Evolutionary conservation across 768 basidiomycete genomes (phyloP).

Genomic region (Pleurotus sapidus): DNA sequence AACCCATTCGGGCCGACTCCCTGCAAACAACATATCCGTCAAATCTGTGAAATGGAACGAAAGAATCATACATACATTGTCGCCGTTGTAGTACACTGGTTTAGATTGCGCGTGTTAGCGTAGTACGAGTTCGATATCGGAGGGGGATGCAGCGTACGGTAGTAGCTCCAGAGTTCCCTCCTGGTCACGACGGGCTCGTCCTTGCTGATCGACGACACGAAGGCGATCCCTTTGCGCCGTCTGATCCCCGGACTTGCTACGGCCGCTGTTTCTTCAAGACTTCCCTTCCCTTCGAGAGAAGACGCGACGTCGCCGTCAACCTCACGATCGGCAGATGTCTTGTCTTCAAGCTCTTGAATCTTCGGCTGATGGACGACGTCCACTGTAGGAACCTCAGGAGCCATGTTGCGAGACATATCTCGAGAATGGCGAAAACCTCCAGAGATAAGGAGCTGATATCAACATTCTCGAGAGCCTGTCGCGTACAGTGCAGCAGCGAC

Average conservation of each 20-base stretch:
- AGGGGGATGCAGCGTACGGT: slow-evolving; percentile 42
- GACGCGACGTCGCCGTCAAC: neutral
- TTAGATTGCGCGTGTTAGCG: neutral
- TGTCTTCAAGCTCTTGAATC: neutral
- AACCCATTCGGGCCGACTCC: slow-evolving; percentile 69
- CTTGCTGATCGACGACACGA: slow-evolving; percentile 37
- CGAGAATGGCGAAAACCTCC: neutral
- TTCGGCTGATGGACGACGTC: neutral
- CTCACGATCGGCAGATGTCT: neutral
- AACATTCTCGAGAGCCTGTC: neutral
- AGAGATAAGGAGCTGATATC: neutral
- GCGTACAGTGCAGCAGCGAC: neutral
- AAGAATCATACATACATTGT: slow-evolving; percentile 49
- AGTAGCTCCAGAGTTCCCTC: slow-evolving; percentile 79
- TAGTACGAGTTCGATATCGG: neutral
- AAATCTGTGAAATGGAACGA: too few species aligned
- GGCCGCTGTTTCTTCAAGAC: neutral
- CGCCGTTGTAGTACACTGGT: slow-evolving; percentile 80
- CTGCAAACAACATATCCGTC: slow-evolving; percentile 26
- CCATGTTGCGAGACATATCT: neutral
- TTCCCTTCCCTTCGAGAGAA: neutral
- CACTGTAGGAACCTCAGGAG: neutral
- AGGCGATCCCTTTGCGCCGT: slow-evolving; percentile 17
- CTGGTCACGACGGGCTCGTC: slow-evolving; percentile 71
- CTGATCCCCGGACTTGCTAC: neutral